Conservation (phyloP, 768 basidiomycete species). For the Pisolithus marmoratus region DNA sequence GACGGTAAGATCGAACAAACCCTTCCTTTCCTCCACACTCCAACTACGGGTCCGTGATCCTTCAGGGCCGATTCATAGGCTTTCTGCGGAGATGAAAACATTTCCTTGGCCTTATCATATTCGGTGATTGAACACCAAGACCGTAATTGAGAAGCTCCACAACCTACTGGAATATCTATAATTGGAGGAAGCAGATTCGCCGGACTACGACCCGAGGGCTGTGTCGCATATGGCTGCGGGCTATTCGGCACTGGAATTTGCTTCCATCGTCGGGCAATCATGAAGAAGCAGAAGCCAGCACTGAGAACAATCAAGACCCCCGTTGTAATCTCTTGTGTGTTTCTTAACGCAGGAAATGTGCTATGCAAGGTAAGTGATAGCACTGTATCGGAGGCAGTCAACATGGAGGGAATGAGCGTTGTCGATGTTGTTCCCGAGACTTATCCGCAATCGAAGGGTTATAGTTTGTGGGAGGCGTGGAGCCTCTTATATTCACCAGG, state of each 20-base stretch:
- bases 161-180: neutral
- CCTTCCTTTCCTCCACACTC: conserved; percentile 24
- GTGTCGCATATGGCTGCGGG: neutral
- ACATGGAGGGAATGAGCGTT: too few relatives aligned
- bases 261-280: neutral
- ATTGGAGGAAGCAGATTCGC: neutral
- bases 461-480: too few relatives aligned
- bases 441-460: too few relatives aligned
- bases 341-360: too few relatives aligned
- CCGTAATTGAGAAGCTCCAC: neutral
- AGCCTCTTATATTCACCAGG: too few relatives aligned
- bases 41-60: conserved; percentile 27
- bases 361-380: too few relatives aligned
- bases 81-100: conserved; percentile 24
- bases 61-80: conserved; percentile 27
- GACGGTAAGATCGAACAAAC: conserved; percentile 8
- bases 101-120: conserved; percentile 10
- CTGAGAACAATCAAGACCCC: too few relatives aligned
- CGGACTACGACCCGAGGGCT: neutral
- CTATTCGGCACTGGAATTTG: neutral
- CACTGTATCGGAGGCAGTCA: too few relatives aligned
- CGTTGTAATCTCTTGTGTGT: too few relatives aligned
- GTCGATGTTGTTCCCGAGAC: too few relatives aligned
- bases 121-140: neutral
- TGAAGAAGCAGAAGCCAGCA: too few relatives aligned